A percentile compares a stretch with the other conserved stretches of the same genome.
phyloP scores from a whole-genome alignment of 305 asterid genomes.

The Fraxinus dipetala region DNA sequence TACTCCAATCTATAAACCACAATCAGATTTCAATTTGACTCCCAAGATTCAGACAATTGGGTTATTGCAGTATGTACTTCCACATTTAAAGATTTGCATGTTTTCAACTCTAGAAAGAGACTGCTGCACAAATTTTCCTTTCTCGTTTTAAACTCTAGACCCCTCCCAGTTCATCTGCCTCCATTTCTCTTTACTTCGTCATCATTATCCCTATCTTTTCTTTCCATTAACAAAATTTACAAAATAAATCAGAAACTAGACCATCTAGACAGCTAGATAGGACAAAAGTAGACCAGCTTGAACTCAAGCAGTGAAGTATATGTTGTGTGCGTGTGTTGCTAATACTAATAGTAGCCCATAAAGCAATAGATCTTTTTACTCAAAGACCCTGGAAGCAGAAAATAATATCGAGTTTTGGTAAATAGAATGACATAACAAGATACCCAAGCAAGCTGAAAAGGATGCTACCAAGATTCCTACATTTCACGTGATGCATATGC shows the following conservation, averaged over 20 bases:
- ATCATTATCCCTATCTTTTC: neutral
- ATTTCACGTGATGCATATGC: slow-evolving; percentile 27
- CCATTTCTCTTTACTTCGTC: neutral
- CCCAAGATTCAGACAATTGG: neutral
- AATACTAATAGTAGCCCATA: neutral
- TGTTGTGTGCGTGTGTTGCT: neutral
- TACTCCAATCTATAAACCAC: neutral
- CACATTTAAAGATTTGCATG: neutral
- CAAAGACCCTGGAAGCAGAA: neutral
- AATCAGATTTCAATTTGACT: neutral
- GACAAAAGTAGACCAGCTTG: neutral
- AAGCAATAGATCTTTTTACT: neutral
- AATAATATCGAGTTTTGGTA: neutral
- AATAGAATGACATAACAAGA: neutral
- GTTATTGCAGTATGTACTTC: neutral
- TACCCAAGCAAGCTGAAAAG: neutral
- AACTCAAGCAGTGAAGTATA: slow-evolving; percentile 7
- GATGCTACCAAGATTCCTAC: slow-evolving; percentile 15
- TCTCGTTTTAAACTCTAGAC: neutral
- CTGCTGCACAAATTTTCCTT: neutral
- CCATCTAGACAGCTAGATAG: slow-evolving; percentile 2
- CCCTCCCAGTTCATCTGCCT: neutral
- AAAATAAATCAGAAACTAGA: neutral
- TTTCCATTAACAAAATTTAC: neutral
- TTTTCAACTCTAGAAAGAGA: neutral